Evolutionary conservation across 176 grass and related monocot species (phyloP).

Genomic region (Hsuehochloa calcarea): DNA sequence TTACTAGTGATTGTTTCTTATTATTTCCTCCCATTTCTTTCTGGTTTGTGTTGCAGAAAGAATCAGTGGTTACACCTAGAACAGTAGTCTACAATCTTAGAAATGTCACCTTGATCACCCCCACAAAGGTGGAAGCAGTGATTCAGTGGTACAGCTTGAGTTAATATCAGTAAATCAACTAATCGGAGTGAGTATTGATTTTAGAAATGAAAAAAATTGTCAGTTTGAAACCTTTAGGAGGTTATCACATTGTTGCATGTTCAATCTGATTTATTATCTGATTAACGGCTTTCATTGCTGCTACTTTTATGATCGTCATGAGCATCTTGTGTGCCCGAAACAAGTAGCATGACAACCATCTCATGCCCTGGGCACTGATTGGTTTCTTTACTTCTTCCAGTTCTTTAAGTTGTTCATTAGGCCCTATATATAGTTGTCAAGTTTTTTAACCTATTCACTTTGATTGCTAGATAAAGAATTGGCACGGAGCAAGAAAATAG

Average conservation of each 20-base stretch:
- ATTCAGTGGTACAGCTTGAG: not conserved
- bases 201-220: not conserved
- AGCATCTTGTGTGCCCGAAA: not conserved
- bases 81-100: not conserved
- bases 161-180: not conserved
- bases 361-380: not conserved
- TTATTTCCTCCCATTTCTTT: not conserved
- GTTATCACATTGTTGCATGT: not conserved
- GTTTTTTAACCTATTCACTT: not conserved
- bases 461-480: conserved; percentile 41
- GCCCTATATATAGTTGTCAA: not conserved
- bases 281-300: not conserved
- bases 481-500: conserved; percentile 27
- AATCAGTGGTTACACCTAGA: not conserved
- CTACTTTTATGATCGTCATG: not conserved
- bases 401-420: conserved; percentile 4
- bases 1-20: not conserved
- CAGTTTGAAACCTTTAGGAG: not conserved
- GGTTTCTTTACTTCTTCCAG: not conserved
- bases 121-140: not conserved
- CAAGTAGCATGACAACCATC: not conserved
- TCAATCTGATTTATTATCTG: not conserved
- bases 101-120: not conserved
- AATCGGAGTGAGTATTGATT: not conserved
- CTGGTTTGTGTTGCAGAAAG: not conserved